A percentile compares a stretch with the other conserved stretches of the same genome.
phyloP scores from a whole-genome alignment of 345 rosid species.

The Syzygium aqueum region DNA sequence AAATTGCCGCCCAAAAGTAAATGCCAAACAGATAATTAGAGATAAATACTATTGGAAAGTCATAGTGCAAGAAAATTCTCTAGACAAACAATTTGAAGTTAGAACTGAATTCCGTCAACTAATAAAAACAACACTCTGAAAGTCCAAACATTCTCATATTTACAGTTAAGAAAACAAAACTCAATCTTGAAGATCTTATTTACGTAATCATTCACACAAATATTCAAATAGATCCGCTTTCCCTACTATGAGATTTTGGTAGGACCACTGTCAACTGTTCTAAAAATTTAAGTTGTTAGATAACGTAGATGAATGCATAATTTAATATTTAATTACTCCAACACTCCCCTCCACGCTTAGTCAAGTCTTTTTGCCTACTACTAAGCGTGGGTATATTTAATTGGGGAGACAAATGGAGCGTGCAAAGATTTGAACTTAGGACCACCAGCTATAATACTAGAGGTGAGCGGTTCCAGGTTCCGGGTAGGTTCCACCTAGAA shows the following conservation, averaged over 20 bases:
- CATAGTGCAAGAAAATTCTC: neutral
- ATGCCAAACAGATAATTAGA: neutral
- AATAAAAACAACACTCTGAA: neutral
- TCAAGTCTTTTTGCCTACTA: no score
- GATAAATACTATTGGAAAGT: neutral
- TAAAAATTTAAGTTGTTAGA: no score
- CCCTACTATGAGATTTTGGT: neutral
- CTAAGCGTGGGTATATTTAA: no score
- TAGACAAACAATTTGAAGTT: neutral
- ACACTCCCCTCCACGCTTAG: no score
- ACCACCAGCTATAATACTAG: no score
- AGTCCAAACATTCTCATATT: neutral
- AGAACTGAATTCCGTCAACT: neutral
- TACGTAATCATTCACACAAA: neutral
- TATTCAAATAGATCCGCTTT: neutral
- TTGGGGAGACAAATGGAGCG: no score
- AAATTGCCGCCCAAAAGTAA: neutral
- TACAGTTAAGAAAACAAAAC: neutral
- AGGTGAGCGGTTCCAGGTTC: no score
- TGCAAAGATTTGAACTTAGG: no score
- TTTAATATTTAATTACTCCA: no score
- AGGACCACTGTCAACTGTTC: no score
- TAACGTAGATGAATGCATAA: no score
- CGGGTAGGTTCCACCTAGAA: no score
- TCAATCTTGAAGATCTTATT: neutral